Evolutionary conservation across 1,284 basidiomycete species (phyloP), one percentile per base, ranked within the genome.

Genomic region (Ceratobasidium sp.): DNA sequence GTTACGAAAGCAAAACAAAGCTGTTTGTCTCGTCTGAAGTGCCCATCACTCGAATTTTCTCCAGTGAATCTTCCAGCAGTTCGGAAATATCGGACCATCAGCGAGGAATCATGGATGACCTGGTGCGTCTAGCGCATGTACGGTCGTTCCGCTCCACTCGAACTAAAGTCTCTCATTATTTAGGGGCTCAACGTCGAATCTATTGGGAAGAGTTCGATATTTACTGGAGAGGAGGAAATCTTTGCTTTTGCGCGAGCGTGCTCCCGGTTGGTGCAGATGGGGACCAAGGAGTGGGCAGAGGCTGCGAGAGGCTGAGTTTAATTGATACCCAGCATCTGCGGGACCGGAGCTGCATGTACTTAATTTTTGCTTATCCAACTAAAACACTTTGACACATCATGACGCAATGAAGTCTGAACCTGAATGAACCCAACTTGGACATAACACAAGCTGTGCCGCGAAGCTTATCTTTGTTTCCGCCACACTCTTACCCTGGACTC

Each of bases 211-310:
- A 92, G 91, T 72, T 91, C 93, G 26, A 92, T 98, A 81, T 98
- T 97, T 79, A 90, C 89, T 0, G 94, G 94, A 3, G 94, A 97
- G 78, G 96, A 97, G 80, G 96, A 98, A 81, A 79, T 97, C 6
- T 97, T 98, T 79, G 96, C 96, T 0, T 98, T 97, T 80, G 95
- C 94, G 10, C 86, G 96, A 60, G 96, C 94, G 43, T 96, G 95
- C 78, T 95, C 93, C 34, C 86, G 95, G 60, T 83, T 97, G 30
- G 91, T 94, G 39, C 90, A 97, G 81, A 97, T 97, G 95, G 92
- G 94, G 55, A 93, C 91, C 78, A 88, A 60, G 41, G 65, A 70
- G 41, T 70, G 65, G 65, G 65, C 65, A 43, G 65, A 70, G 32
- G 53, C 65, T 46, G 65, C 53, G 52, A 36, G 65, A 30, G 52